A percentile compares a stretch with the other conserved stretches of the same genome.
Evolutionary conservation across 208 protist species (phyloP).

Genomic region (Leishmania tropica): DNA sequence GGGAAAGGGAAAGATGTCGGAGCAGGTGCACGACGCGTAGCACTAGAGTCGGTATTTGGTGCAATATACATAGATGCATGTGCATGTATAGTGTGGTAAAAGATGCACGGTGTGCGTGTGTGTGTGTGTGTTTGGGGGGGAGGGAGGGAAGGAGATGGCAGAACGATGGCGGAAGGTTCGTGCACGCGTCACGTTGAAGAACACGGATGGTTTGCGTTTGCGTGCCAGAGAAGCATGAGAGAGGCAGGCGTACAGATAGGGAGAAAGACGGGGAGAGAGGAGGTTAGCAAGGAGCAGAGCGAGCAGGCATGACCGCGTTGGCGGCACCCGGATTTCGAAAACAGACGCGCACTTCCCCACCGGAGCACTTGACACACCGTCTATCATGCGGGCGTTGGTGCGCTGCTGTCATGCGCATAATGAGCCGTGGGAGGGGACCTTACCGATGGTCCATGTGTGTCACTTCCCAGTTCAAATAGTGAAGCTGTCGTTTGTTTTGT

Average conservation of each 20-base stretch:
- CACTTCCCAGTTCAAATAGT: neutral
- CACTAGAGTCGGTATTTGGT: neutral
- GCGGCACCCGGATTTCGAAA: neutral
- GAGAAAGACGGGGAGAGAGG: slow-evolving; percentile 1
- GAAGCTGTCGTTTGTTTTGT: neutral
- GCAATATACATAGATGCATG: neutral
- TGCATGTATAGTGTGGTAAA: neutral
- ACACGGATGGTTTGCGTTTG: neutral
- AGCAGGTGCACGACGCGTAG: neutral
- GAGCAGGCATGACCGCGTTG: neutral
- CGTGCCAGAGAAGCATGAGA: neutral
- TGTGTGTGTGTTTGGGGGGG: neutral
- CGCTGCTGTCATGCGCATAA: neutral
- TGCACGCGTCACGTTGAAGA: neutral
- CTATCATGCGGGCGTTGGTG: neutral
- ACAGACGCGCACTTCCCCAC: neutral
- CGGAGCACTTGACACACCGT: neutral
- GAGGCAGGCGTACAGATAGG: neutral
- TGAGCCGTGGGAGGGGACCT: neutral
- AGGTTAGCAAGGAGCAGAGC: neutral
- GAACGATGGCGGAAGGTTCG: neutral
- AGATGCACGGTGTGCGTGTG: neutral
- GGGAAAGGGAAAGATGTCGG: neutral
- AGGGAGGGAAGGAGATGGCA: neutral
- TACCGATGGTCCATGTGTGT: neutral